Percentiles rank a stretch among this genome's conserved stretches.
Evolutionary conservation across 1,284 basidiomycete genomes (phyloP).

Genomic region (Hymenochaete sp.): DNA sequence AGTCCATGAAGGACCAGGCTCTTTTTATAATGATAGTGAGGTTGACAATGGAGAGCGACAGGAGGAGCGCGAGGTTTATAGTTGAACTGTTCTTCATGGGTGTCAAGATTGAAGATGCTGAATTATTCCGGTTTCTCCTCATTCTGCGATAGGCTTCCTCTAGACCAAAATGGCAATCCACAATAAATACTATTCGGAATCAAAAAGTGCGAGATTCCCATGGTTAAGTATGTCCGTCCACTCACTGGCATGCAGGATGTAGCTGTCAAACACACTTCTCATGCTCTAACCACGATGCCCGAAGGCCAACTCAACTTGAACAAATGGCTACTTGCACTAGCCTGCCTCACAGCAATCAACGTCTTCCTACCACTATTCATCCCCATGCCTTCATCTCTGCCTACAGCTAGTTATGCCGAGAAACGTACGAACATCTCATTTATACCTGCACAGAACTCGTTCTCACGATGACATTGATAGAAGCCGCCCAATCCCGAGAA

Average conservation of each 20-base stretch:
- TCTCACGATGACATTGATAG: not conserved
- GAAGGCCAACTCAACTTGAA: not conserved
- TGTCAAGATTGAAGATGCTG: conserved; percentile 1
- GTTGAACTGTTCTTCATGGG: conserved; percentile 7
- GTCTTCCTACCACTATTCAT: conserved; percentile 12
- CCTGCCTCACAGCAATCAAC: conserved; percentile 12
- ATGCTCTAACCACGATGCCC: not conserved
- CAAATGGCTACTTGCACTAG: conserved; percentile 5
- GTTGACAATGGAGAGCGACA: conserved; percentile 10
- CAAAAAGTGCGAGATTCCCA: too few relatives aligned
- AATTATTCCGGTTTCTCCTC: too few relatives aligned
- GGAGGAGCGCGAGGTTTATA: conserved; percentile 7
- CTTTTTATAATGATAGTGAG: conserved; percentile 10
- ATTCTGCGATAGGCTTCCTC: too few relatives aligned
- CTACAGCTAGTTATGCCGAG: not conserved
- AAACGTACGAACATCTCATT: too few relatives aligned
- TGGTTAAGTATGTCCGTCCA: too few relatives aligned
- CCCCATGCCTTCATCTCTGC: conserved; percentile 4
- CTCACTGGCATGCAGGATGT: conserved; percentile 2
- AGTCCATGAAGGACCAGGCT: conserved; percentile 1
- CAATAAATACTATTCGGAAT: too few relatives aligned
- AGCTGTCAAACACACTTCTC: not conserved
- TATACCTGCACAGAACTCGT: too few relatives aligned
- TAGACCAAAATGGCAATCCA: too few relatives aligned
- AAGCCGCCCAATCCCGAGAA: not conserved